A percentile compares a stretch with the other conserved stretches of the same genome.
phyloP scores from a whole-genome alignment of 73 alveolate species.

The Paramecium sonneborni region DNA sequence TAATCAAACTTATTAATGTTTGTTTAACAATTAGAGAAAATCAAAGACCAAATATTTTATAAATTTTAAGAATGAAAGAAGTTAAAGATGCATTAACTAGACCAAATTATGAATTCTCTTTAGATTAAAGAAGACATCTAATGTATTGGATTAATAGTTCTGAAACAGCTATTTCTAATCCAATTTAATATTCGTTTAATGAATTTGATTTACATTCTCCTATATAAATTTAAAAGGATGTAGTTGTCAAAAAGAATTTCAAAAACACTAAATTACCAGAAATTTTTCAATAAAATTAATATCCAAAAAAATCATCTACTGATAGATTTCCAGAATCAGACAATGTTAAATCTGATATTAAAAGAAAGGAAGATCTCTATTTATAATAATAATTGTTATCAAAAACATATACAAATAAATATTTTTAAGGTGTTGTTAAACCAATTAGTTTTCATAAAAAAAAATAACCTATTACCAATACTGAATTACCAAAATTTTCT shows the following conservation, averaged over 20 bases:
- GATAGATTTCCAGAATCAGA: background rate
- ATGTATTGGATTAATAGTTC: constrained; percentile 47
- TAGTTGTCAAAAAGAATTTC: background rate
- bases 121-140: constrained; percentile 30
- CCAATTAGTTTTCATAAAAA: constrained; percentile 35
- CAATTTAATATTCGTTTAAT: background rate
- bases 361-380: background rate
- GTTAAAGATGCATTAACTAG: background rate
- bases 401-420: constrained; percentile 6
- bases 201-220: constrained; percentile 56
- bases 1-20: background rate
- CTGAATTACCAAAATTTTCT: background rate
- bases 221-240: constrained; percentile 7
- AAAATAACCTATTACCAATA: background rate
- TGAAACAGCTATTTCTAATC: constrained; percentile 20
- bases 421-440: constrained; percentile 10
- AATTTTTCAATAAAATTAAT: background rate
- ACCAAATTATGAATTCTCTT: constrained; percentile 35
- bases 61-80: constrained; percentile 27
- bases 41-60: constrained; percentile 36
- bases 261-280: constrained; percentile 21
- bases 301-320: background rate
- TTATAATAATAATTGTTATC: background rate
- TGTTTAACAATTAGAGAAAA: constrained; percentile 41
- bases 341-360: background rate